Evolutionary conservation across 2,329 filamentous ascomycete genomes (phyloP), one percentile per base, ranked within the genome.

Genomic region (Aspergillus sp.): DNA sequence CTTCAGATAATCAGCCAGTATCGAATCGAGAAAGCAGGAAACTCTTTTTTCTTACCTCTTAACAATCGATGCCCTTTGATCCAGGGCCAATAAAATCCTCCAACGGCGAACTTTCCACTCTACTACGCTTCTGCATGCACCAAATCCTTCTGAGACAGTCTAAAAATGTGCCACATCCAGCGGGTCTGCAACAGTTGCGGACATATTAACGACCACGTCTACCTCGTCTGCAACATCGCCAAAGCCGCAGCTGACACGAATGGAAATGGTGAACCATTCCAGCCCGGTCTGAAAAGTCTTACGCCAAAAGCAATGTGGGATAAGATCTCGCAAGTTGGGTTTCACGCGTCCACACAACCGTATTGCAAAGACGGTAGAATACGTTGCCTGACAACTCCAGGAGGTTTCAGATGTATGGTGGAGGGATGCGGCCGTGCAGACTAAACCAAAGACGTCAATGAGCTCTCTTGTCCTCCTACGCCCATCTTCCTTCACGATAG

Each of bases 171-270:
- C 54, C 51, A 64, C 5, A 62, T 68, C 8, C 64, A 68, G 23
- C 61, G 67, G 41, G 64, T 68, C 19, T 50, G n/a, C 4, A 69
- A 69, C 60, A 59, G 42, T 50, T 68, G 67, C 59, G 62, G 64
- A n/a, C 68, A 70, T 48, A 56, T 49, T 11, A 69, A 69, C 53
- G 62, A 69, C 55, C 68, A 69, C 53, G 59, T 68, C 39, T 42
- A 61, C 17, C 53, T 70, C 23, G 15, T 51, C 44, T 70, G 68
- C 54, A 41, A 57, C 25, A 36, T 55, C 8, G 60, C 61, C n/a
- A 68, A 68, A 52, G 36, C 51, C 4, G 54, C 54, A 30, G 10
- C 27, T n/a, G 38, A 32, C 15, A 41, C 15, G 17, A 21, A 55
- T 17, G 30, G 53, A n/a, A 25, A 23, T 17, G 15, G 19, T 3